Percentiles rank a stretch among this genome's conserved stretches.
phyloP scores from a whole-genome alignment of 768 basidiomycete species.

The Cystofilobasidium macerans region DNA sequence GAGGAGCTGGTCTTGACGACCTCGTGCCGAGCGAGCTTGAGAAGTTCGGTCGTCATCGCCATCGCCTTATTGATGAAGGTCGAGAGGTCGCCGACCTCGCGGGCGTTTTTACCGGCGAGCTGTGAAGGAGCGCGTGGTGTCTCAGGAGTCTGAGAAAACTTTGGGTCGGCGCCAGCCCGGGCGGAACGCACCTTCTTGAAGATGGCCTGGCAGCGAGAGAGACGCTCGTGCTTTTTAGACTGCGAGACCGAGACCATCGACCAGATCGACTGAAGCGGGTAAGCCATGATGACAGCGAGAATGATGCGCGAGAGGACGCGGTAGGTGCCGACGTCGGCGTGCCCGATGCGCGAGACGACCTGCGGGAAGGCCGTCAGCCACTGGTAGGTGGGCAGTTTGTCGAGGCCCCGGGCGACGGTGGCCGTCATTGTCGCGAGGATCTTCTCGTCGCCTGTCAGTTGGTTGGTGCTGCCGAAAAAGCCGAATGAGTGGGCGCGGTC shows the following conservation, averaged over 20 bases:
- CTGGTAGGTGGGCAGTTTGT: conserved; percentile 64
- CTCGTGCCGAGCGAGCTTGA: conserved; percentile 51
- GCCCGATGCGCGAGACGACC: conserved; percentile 85
- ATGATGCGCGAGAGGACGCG: conserved; percentile 56
- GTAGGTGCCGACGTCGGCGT: conserved; percentile 54
- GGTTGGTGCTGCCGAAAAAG: background rate
- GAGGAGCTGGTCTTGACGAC: conserved; percentile 27
- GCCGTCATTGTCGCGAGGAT: conserved; percentile 43
- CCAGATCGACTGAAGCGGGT: conserved; percentile 88
- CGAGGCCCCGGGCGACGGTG: conserved; percentile 48
- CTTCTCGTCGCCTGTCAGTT: background rate
- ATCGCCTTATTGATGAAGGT: conserved; percentile 48
- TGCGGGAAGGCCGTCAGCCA: conserved; percentile 96
- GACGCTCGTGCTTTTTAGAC: conserved; percentile 58
- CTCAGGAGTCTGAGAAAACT: background rate
- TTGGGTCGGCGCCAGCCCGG: background rate
- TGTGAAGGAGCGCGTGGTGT: background rate
- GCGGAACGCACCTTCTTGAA: conserved; percentile 31
- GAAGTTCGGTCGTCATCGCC: conserved; percentile 57
- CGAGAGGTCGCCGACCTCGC: conserved; percentile 38
- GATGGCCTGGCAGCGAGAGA: conserved; percentile 47
- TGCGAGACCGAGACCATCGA: conserved; percentile 77
- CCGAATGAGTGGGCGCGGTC: background rate
- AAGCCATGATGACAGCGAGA: conserved; percentile 57
- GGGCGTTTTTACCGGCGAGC: background rate